Evolutionary conservation across 495 filamentous ascomycete species (phyloP).

Genomic region (Xylaria grammica): DNA sequence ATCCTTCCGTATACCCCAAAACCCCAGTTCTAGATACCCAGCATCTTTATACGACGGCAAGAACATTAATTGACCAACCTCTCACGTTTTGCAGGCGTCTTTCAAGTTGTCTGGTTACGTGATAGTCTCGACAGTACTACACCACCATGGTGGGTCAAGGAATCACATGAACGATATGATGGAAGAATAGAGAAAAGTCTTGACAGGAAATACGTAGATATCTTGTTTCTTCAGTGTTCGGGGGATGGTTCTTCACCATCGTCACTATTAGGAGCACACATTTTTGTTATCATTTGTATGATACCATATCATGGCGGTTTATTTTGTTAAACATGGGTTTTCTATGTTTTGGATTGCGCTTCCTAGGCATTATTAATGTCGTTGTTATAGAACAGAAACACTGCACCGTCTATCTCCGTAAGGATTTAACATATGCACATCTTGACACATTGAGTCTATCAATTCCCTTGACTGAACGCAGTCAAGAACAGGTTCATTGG

Average conservation of each 20-base stretch:
- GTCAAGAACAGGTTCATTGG: not conserved
- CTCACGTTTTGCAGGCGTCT: constrained; percentile 29
- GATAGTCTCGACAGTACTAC: not conserved
- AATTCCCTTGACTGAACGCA: not conserved
- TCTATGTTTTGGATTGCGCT: not conserved
- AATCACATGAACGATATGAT: not conserved
- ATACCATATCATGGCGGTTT: constrained; percentile 28
- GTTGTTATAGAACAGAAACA: too few relatives aligned
- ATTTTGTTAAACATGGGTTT: too few relatives aligned
- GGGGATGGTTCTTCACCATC: constrained; percentile 7
- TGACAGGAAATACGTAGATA: too few relatives aligned
- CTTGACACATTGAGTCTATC: too few relatives aligned
- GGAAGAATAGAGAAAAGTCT: not conserved
- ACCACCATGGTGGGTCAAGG: not conserved
- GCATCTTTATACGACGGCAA: constrained; percentile 20
- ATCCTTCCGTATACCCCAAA: not conserved
- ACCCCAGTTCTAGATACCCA: not conserved
- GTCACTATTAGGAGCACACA: constrained; percentile 16
- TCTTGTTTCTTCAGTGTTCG: not conserved
- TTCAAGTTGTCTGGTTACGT: constrained; percentile 35
- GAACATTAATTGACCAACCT: constrained; percentile 26
- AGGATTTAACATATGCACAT: too few relatives aligned
- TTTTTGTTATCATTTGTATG: constrained; percentile 32
- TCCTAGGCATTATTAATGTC: not conserved
- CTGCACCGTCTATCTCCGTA: too few relatives aligned